A percentile compares a stretch with the other conserved stretches of the same genome.
Conservation (phyloP, 2,329 filamentous ascomycete species). For the Sphaerostilbella broomeana region DNA sequence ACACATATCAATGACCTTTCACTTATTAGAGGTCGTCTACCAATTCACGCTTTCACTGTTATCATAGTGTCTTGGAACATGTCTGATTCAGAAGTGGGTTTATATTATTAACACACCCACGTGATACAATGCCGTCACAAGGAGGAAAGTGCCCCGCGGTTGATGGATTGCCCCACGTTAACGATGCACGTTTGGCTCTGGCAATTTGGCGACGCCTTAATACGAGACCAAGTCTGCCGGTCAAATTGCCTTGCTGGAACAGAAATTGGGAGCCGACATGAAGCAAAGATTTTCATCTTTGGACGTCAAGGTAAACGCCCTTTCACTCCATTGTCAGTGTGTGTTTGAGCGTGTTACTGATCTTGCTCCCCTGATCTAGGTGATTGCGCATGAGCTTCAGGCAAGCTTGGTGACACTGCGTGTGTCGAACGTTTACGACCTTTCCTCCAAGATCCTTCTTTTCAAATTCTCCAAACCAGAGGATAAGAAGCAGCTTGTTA, state of each 20-base stretch:
- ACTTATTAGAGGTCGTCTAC: no score
- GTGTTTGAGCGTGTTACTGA: no score
- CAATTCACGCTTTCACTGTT: no score
- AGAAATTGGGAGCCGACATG: constrained; percentile 41
- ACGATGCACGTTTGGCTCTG: no score
- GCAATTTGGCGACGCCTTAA: no score
- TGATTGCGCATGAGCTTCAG: constrained; percentile 90
- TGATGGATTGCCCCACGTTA: constrained; percentile 10
- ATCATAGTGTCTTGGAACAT: no score
- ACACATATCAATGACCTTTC: no score
- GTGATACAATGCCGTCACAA: constrained; percentile 10
- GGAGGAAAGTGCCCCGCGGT: constrained; percentile 10
- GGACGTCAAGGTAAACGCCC: constrained; percentile 66
- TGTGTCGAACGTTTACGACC: constrained; percentile 90
- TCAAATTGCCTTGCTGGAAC: neutral
- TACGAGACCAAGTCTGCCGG: no score
- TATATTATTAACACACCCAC: constrained; percentile 4
- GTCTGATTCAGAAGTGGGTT: no score
- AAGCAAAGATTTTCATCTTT: constrained; percentile 77
- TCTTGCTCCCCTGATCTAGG: constrained; percentile 41
- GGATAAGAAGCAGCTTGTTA: constrained; percentile 78
- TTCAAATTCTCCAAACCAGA: constrained; percentile 92
- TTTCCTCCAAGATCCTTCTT: constrained; percentile 90
- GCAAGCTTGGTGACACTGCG: constrained; percentile 68
- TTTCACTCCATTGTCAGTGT: no score